Conservation (phyloP, 495 filamentous ascomycete genomes). For the Annulohypoxylon stygium region DNA sequence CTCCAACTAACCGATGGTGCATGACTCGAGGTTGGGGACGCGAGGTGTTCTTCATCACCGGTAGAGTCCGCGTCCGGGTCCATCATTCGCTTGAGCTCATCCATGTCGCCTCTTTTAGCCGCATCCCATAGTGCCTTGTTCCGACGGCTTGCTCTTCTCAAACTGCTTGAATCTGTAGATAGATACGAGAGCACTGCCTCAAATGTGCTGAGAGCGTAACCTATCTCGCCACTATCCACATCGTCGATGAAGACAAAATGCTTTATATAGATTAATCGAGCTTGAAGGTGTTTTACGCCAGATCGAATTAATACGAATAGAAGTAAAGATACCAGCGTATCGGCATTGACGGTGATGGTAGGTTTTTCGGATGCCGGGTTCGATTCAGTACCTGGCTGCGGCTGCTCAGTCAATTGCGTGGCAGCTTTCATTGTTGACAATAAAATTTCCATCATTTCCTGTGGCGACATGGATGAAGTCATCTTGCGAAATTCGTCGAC, state of each 20-base stretch:
- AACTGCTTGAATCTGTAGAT: conserved; percentile 79
- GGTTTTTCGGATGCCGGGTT: conserved; percentile 55
- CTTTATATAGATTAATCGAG: conserved; percentile 90
- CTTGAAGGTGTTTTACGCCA: conserved; percentile 88
- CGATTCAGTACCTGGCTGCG: conserved; percentile 20
- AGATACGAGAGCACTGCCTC: conserved; percentile 96
- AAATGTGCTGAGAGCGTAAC: conserved; percentile 95
- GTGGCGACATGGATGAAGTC: conserved; percentile 83
- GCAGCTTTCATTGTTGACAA: conserved; percentile 88
- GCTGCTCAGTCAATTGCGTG: conserved; percentile 68
- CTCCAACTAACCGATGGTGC: conserved; percentile 58
- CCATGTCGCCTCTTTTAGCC: conserved; percentile 77
- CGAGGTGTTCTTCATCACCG: conserved; percentile 58
- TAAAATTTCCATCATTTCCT: conserved; percentile 93
- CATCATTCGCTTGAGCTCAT: conserved; percentile 81
- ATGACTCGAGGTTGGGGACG: conserved; percentile 56
- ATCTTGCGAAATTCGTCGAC: conserved; percentile 93
- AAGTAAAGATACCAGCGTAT: conserved; percentile 92
- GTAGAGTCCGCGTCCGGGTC: conserved; percentile 67
- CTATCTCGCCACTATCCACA: conserved; percentile 96
- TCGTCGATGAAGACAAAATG: conserved; percentile 97
- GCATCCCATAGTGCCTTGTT: conserved; percentile 94
- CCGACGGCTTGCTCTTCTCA: conserved; percentile 84
- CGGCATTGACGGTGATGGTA: conserved; percentile 89
- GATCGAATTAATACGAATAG: conserved; percentile 94